A percentile compares a stretch with the other conserved stretches of the same genome.
These are phyloP conservation scores for Sphagnum fallax DNA, from an alignment of 228 moss, liverwort and hornwort species.

Conservation along the genomic window DNA sequence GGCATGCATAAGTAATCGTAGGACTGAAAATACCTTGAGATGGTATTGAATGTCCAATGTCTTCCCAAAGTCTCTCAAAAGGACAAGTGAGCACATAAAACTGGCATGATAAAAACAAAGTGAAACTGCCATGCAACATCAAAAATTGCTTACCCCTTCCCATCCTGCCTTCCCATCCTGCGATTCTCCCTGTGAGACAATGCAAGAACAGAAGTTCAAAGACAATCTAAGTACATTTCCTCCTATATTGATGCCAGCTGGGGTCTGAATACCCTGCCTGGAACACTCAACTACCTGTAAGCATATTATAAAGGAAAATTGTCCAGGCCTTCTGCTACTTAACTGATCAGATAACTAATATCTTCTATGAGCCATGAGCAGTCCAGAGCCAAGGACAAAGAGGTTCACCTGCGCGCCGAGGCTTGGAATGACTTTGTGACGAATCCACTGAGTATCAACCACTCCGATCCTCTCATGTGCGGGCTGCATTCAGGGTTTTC, in stretches of 20 bases:
- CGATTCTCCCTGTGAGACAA: slow-evolving; percentile 34
- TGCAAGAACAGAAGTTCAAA: neutral
- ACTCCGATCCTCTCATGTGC: slow-evolving; percentile 96
- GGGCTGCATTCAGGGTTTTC: slow-evolving; percentile 34
- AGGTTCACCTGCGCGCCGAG: slow-evolving; percentile 73
- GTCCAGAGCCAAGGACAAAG: neutral
- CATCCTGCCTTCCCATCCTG: slow-evolving; percentile 46
- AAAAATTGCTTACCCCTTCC: slow-evolving; percentile 45
- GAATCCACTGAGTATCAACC: slow-evolving; percentile 94
- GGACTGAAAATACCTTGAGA: neutral
- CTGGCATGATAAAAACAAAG: no score
- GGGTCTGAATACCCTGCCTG: neutral
- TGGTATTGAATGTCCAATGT: neutral
- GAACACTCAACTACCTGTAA: neutral
- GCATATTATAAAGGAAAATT: neutral
- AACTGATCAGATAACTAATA: neutral
- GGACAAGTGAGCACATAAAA: neutral
- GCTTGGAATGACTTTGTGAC: slow-evolving; percentile 80
- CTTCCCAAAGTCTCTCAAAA: neutral
- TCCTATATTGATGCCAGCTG: neutral
- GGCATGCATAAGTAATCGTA: neutral
- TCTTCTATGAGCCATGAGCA: neutral
- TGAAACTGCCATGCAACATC: no score
- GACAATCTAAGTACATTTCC: neutral
- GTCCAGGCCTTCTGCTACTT: neutral